Evolutionary conservation across 805 yeast genomes (phyloP).

Genomic region (Clavispora carvajalis): DNA sequence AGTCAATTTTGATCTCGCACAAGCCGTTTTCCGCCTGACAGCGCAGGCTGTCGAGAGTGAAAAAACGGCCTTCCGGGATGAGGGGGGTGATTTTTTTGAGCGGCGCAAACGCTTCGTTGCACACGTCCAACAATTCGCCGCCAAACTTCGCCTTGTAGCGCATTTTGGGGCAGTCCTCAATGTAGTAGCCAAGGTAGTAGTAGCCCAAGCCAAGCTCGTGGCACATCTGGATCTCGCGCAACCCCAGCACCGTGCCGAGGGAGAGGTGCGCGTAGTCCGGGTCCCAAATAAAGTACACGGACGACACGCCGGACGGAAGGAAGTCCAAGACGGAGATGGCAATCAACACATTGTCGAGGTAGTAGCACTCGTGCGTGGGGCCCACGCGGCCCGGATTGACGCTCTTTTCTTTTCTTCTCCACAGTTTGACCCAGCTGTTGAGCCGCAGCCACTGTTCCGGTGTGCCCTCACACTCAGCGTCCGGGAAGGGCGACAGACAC

Average conservation of each 20-base stretch:
- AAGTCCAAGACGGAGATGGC: conserved; percentile 78
- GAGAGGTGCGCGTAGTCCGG: conserved; percentile 68
- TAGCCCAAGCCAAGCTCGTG: conserved; percentile 41
- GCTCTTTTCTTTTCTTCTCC: conserved; percentile 7
- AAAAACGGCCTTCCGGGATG: conserved; percentile 27
- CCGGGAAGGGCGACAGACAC: conserved; percentile 60
- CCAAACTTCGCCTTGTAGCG: conserved; percentile 74
- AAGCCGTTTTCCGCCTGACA: conserved; percentile 3
- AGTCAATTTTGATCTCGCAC: conserved; percentile 4
- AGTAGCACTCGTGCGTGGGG: conserved; percentile 77
- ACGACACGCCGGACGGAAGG: conserved; percentile 69
- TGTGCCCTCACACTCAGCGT: conserved; percentile 19
- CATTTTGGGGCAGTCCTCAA: conserved; percentile 80
- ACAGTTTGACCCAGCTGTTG: conserved; percentile 35
- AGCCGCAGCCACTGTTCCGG: conserved; percentile 34
- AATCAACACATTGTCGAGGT: conserved; percentile 53
- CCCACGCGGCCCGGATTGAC: conserved; percentile 37
- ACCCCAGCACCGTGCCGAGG: conserved; percentile 72
- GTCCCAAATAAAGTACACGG: conserved; percentile 86
- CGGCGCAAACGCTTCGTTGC: conserved; percentile 40
- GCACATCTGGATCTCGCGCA: conserved; percentile 61
- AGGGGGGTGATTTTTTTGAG: conserved; percentile 24
- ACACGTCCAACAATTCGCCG: conserved; percentile 61
- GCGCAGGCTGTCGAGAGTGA: conserved; percentile 18
- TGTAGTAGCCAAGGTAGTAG: conserved; percentile 78